Evolutionary conservation across 2,329 filamentous ascomycete genomes (phyloP).

Genomic region (Coniochaeta prunicola): DNA sequence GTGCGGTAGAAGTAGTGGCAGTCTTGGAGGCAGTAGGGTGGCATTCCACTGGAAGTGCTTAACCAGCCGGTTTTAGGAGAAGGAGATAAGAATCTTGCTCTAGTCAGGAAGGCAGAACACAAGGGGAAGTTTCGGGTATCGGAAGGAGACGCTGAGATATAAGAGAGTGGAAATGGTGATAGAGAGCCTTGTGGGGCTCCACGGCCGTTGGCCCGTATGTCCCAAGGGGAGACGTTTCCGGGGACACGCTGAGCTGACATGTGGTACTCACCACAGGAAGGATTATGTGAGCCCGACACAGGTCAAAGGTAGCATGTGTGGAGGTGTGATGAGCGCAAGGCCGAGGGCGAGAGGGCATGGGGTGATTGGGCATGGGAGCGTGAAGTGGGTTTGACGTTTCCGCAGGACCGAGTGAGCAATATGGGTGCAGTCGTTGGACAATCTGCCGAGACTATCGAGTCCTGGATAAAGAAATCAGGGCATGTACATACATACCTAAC

Average conservation of each 20-base stretch:
- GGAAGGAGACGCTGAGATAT: not conserved
- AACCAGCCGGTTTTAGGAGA: constrained; percentile 1
- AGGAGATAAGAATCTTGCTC: not conserved
- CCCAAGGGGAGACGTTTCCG: not conserved
- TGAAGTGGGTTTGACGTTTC: constrained; percentile 19
- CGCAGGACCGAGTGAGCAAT: constrained; percentile 23
- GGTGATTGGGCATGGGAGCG: constrained; percentile 14
- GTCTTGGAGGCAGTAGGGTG: constrained; percentile 74
- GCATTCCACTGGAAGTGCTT: constrained; percentile 54
- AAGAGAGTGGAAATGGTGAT: not conserved
- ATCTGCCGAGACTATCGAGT: constrained; percentile 21
- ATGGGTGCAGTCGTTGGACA: constrained; percentile 16
- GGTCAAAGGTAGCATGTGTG: constrained; percentile 1
- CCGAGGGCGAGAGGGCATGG: constrained; percentile 7
- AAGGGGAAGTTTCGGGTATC: not conserved
- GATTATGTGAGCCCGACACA: not conserved
- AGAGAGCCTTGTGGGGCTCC: not conserved
- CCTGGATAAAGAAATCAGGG: constrained; percentile 13
- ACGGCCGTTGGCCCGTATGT: not conserved
- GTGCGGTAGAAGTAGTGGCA: constrained; percentile 93
- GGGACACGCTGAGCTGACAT: not conserved
- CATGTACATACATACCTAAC: constrained; percentile 12
- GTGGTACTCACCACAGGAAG: not conserved
- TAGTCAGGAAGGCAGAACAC: not conserved
- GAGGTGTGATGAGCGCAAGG: constrained; percentile 4